Conservation (phyloP, 331 rosid species). For the Malus hybrid region DNA sequence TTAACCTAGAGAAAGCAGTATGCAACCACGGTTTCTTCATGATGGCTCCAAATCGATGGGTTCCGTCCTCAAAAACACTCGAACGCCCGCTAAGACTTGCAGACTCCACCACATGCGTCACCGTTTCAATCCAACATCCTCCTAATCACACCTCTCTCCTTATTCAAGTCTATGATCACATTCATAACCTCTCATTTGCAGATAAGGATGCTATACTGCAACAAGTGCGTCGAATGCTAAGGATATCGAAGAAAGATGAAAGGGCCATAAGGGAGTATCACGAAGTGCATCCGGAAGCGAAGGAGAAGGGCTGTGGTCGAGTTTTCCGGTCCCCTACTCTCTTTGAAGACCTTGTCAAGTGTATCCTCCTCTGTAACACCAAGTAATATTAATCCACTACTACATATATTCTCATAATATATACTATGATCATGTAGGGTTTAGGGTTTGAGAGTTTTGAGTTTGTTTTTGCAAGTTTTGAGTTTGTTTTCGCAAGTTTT, state of each 20-base stretch:
- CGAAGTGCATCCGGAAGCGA: constrained; percentile 4
- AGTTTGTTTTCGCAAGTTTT: too few relatives aligned
- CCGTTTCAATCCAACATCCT: constrained; percentile 14
- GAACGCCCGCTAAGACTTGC: constrained; percentile 32
- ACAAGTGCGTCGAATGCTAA: constrained; percentile 36
- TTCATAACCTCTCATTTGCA: background rate
- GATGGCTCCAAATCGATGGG: constrained; percentile 50
- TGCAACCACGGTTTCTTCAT: constrained; percentile 45
- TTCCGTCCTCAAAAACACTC: constrained; percentile 23
- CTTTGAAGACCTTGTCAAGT: constrained; percentile 37
- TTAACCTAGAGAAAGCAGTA: constrained; percentile 30
- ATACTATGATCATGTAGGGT: too few relatives aligned
- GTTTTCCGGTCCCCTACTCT: constrained; percentile 34
- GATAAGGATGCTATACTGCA: constrained; percentile 10
- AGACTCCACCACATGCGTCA: background rate
- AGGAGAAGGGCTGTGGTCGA: constrained; percentile 20
- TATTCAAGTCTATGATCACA: constrained; percentile 6
- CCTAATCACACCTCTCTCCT: background rate
- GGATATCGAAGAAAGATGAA: constrained; percentile 18
- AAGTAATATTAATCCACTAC: background rate
- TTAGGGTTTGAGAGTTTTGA: too few relatives aligned
- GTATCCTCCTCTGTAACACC: constrained; percentile 27
- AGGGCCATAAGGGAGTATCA: constrained; percentile 14
- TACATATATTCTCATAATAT: too few relatives aligned
- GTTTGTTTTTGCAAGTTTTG: too few relatives aligned